Base-by-base conservation (phyloP, 2,329 filamentous ascomycete genomes). In the Apiospora sp. region DNA sequence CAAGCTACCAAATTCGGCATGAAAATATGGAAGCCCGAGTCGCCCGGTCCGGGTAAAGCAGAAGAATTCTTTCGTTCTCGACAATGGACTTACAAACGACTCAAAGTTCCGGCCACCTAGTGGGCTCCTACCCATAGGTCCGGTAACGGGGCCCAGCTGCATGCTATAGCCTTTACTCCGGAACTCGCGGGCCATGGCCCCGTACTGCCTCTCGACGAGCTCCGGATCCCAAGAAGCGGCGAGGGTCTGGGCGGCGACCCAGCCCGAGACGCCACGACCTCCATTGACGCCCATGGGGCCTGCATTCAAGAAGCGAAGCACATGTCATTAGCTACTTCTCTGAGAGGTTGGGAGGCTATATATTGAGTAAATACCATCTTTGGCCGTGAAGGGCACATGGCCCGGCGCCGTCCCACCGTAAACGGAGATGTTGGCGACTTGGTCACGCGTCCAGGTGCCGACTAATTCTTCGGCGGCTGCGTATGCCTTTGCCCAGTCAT, bases 51-150 rank as follows among this genome's bases (percentile, higher is more conserved):
- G n/a, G n/a, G n/a, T n/a, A n/a, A n/a, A n/a, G n/a, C n/a, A n/a
- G n/a, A n/a, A n/a, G n/a, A n/a, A n/a, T n/a, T n/a, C n/a, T n/a
- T n/a, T n/a, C n/a, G n/a, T n/a, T n/a, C n/a, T n/a, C n/a, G n/a
- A n/a, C n/a, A n/a, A n/a, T n/a, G n/a, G n/a, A n/a, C 51, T 58
- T 34, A 58, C 51, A 27, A 58, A 58, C 4, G 51, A 58, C 51
- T 58, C 51, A 22, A 58, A 58, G 27, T 58, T 58, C 22, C 51
- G 51, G 10, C 51, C 51, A 34, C 51, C 51, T 3, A 58, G 7
- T 6, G 51, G 14, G 5, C 51, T 58, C 7, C 51, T 34, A 2
- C 51, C 51, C 51, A 34, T 58, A 3, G 51, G 51, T 1, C 51
- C 51, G 0, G 51, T 58, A 2, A 58, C 27, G 12, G 51, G 51